Evolutionary conservation across 2,329 filamentous ascomycete species (phyloP), one percentile per base, ranked within the genome.

Genomic region (Fusarium neocosmosporiellum): DNA sequence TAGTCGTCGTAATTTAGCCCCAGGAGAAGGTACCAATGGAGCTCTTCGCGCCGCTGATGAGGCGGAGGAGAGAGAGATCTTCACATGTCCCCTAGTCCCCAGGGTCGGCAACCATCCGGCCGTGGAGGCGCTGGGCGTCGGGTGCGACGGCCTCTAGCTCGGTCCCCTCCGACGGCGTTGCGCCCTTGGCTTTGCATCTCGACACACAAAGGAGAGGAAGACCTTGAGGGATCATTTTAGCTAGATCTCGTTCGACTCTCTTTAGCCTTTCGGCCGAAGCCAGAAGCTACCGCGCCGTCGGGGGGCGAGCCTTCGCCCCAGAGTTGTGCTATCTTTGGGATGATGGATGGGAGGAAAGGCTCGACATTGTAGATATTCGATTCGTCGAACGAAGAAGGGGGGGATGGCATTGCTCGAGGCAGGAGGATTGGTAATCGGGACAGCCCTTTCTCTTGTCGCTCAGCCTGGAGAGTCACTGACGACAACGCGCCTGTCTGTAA

Each of bases 41-140:
- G 39, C 59, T 62, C 24, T 67, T 29, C 59, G 54, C 70, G 67
- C 70, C 59, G 50, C 70, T 68, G 63, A 73, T 70, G 70, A 50
- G 46, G 24, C 24, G 24, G 46, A 50, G 20, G 24, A 31, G 46
- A 53, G 27, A 33, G 46, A 53, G 18, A 53, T 61, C 58, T 59
- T 71, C 31, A 62, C 63, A 59, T 65, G 59, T 20, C 36, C 41
- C 16, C 27, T 27, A 36, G 11, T 60, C 20, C 58, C 67, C 46
- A 59, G 33, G 62, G 66, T 39, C 18, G 66, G 43, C 27, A 34
- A 29, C 29, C 20, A 46, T 63, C 41, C 46, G 39, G 24, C 60
- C 54, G 36, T 29, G 27, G 31, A 41, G 22, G 22, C 36, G 31
- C 20, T 43, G 18, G 29, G 16, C 29, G 22, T n/a, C 59, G 59